phyloP scores from a whole-genome alignment of 805 yeast species.

The Starmerella kuoi region DNA sequence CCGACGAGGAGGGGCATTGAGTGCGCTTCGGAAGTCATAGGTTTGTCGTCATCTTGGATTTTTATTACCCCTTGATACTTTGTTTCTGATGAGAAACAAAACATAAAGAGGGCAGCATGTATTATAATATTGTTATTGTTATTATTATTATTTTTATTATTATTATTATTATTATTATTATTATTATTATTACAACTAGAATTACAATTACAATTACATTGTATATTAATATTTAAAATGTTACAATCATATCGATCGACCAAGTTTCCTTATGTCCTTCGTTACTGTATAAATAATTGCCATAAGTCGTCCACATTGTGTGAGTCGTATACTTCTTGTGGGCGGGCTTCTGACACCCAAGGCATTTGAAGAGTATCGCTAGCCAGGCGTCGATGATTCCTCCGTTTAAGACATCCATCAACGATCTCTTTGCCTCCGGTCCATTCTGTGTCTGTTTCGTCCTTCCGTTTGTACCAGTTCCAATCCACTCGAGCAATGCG shows the following conservation, averaged over 20 bases:
- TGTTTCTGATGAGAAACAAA: no score
- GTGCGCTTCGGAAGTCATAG: background rate
- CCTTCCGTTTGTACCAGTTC: constrained; percentile 57
- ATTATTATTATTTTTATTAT: no score
- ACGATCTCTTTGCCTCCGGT: constrained; percentile 39
- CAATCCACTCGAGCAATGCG: constrained; percentile 87
- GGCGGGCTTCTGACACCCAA: constrained; percentile 29
- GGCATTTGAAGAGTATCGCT: constrained; percentile 27
- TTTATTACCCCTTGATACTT: no score
- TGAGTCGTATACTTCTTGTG: constrained; percentile 5
- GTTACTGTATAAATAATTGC: constrained; percentile 12
- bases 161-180: no score
- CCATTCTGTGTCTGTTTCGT: constrained; percentile 33
- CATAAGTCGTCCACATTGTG: constrained; percentile 8
- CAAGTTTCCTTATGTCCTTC: background rate
- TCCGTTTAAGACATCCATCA: constrained; percentile 37
- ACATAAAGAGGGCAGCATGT: no score
- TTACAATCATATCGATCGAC: no score
- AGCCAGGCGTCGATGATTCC: constrained; percentile 36
- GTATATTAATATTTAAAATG: no score
- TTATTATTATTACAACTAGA: background rate
- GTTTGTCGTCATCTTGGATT: no score
- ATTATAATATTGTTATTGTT: no score
- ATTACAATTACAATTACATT: background rate
- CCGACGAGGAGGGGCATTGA: constrained; percentile 1